Evolutionary conservation across 2,329 filamentous ascomycete genomes (phyloP).

Genomic region (Sporothrix sp.): DNA sequence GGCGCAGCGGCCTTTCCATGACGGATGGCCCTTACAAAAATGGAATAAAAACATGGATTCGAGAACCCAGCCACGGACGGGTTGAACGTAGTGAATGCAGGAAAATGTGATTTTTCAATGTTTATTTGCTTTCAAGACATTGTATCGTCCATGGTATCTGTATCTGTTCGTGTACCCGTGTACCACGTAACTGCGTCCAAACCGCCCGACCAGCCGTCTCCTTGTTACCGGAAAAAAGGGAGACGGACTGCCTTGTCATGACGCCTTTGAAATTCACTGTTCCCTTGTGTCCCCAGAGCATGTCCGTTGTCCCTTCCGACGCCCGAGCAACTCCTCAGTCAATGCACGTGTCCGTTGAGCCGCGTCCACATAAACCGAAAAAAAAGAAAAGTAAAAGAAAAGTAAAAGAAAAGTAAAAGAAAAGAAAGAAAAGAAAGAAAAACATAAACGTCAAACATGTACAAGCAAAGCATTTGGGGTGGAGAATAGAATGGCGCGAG

Average conservation of each 20-base stretch:
- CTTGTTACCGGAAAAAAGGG: constrained; percentile 4
- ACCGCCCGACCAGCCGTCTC: not conserved
- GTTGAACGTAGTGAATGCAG: no score
- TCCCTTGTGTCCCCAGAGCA: no score
- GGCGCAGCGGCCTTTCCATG: no score
- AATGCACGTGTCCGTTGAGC: not conserved
- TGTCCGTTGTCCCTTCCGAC: not conserved
- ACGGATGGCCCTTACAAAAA: no score
- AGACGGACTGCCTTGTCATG: not conserved
- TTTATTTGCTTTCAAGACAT: not conserved
- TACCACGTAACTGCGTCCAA: no score
- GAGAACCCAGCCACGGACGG: no score
- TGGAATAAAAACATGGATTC: no score
- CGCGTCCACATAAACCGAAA: no score
- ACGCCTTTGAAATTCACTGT: no score
- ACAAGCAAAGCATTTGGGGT: no score
- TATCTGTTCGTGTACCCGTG: no score
- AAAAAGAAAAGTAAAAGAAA: not conserved
- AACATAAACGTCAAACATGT: not conserved
- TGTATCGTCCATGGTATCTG: no score
- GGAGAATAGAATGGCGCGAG: not conserved
- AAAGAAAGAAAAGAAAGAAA: not conserved
- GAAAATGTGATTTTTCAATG: not conserved
- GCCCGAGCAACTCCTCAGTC: not conserved
- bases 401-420: not conserved